Conservation (phyloP, 2,329 filamentous ascomycete species). For the Saccharata proteae region DNA sequence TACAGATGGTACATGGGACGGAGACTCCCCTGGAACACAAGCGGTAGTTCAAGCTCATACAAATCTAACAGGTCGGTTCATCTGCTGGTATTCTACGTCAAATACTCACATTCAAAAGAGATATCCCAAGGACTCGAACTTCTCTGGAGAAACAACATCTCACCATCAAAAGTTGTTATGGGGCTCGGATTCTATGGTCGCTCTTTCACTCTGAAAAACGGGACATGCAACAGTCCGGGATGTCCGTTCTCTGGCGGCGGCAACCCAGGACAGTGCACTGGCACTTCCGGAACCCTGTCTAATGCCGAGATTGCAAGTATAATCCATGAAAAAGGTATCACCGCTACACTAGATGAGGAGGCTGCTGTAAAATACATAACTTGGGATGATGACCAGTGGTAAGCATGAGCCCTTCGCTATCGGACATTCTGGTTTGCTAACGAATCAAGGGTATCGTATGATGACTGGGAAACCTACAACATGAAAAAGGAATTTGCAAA, state of each 20-base stretch:
- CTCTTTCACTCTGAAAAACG: conserved; percentile 15
- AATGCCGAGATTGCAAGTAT: conserved; percentile 30
- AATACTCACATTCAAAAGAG: conserved; percentile 16
- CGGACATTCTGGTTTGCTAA: no score
- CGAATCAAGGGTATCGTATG: no score
- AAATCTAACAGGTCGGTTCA: conserved; percentile 25
- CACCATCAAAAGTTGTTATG: conserved; percentile 30
- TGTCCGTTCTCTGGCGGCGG: conserved; percentile 14
- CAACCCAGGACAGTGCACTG: conserved; percentile 18
- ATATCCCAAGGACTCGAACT: conserved; percentile 31
- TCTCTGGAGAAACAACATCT: conserved; percentile 34
- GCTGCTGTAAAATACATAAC: no score
- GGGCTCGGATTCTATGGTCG: conserved; percentile 38
- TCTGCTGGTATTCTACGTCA: neutral
- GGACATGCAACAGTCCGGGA: conserved; percentile 12
- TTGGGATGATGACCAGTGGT: no score
- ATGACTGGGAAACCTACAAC: no score
- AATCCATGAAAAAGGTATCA: no score
- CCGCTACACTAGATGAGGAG: no score
- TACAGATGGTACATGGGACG: conserved; percentile 26
- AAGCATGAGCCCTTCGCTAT: no score
- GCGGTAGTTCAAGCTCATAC: conserved; percentile 30
- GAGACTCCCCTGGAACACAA: conserved; percentile 10
- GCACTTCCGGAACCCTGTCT: conserved; percentile 20
- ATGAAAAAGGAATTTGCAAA: no score